Evolutionary conservation across 2,329 filamentous ascomycete genomes (phyloP).

Genomic region (Trichoderma koningii): DNA sequence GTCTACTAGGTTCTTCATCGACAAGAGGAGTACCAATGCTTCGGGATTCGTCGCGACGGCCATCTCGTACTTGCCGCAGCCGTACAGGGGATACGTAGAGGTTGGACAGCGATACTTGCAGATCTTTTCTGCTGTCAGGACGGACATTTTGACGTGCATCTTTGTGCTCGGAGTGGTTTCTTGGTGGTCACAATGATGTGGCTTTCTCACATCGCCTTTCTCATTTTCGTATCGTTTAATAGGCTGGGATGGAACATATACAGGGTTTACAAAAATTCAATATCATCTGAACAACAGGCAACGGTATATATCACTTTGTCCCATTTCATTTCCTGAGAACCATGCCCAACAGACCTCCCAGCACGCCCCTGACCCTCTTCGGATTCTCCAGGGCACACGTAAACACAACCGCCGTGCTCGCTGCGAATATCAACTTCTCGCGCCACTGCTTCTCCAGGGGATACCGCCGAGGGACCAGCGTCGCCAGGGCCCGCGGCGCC

Average conservation of each 20-base stretch:
- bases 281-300: neutral
- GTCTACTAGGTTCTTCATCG: constrained; percentile 69
- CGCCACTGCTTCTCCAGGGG: constrained; percentile 62
- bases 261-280: neutral
- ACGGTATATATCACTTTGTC: neutral
- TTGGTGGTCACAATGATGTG: constrained; percentile 43
- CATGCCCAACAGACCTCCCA: constrained; percentile 61
- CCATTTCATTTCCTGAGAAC: constrained; percentile 47
- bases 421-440: constrained; percentile 66
- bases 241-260: neutral
- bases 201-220: neutral
- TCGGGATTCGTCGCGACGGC: constrained; percentile 65
- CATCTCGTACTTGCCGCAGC: constrained; percentile 65
- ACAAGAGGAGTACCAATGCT: constrained; percentile 60
- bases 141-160: constrained; percentile 73
- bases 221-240: neutral
- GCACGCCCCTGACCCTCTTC: constrained; percentile 64
- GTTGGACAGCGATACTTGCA: constrained; percentile 66
- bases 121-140: constrained; percentile 71
- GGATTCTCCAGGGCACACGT: constrained; percentile 66
- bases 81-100: constrained; percentile 62
- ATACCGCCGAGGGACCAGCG: constrained; percentile 72
- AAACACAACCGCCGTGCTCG: constrained; percentile 70
- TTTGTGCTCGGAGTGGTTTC: constrained; percentile 69
- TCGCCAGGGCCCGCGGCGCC: constrained; percentile 74